Percentiles rank a stretch among this genome's conserved stretches.
Evolutionary conservation across 2,329 filamentous ascomycete genomes (phyloP).

Genomic region (Penicillium digitatum): DNA sequence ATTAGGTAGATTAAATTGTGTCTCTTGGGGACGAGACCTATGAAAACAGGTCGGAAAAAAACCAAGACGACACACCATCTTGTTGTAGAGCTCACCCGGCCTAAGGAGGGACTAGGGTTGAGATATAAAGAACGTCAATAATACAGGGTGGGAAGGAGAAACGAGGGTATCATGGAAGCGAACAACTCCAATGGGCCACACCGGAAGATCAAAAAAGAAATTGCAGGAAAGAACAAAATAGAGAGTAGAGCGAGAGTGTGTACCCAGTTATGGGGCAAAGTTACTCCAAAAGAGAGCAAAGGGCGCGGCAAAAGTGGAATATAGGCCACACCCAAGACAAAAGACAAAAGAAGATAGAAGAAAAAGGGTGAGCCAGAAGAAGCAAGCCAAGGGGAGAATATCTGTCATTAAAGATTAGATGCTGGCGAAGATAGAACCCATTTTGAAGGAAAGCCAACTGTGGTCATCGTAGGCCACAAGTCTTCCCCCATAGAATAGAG

Average conservation of each 20-base stretch:
- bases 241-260: not conserved
- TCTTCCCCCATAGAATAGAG: not conserved
- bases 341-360: not conserved
- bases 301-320: not conserved
- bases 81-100: not conserved
- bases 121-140: constrained; percentile 3
- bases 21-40: not conserved
- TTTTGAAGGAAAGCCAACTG: not conserved
- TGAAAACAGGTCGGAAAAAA: not conserved
- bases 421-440: constrained; percentile 9
- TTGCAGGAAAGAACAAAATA: not conserved
- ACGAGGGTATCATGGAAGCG: constrained; percentile 11
- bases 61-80: not conserved
- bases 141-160: not conserved
- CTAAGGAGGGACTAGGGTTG: not conserved
- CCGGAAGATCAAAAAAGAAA: not conserved
- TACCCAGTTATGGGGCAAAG: not conserved
- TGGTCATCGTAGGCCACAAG: not conserved
- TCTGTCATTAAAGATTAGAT: constrained; percentile 27
- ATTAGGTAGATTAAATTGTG: not conserved
- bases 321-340: not conserved
- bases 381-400: constrained; percentile 12
- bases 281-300: not conserved
- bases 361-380: not conserved
- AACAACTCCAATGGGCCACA: constrained; percentile 7